phyloP scores from a whole-genome alignment of 202 grass and related monocot genomes.

The Bolboschoenoplectus hybrid region DNA sequence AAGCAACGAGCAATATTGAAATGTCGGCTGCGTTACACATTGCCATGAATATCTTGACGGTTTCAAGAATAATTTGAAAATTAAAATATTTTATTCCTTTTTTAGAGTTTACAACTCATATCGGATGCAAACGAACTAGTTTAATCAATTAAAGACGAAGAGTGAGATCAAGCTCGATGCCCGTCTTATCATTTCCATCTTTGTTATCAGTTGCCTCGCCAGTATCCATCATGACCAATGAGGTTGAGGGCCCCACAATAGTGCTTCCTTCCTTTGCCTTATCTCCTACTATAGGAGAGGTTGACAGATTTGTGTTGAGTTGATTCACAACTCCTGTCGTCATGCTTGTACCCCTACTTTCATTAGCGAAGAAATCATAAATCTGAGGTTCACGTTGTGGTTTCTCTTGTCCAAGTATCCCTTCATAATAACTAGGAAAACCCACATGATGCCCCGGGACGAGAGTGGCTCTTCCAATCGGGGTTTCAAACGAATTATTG shows the following conservation, averaged over 20 bases:
- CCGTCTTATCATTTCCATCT: not conserved
- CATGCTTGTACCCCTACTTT: not conserved
- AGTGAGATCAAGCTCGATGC: conserved; percentile 27
- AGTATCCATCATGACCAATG: not conserved
- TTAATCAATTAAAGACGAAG: conserved; percentile 30
- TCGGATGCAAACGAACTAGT: not conserved
- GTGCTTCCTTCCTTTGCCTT: not conserved
- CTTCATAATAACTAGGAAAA: not conserved
- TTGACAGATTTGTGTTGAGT: not conserved
- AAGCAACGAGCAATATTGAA: conserved; percentile 11
- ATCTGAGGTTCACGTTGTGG: not conserved
- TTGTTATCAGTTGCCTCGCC: not conserved
- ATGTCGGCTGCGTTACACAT: too few relatives aligned
- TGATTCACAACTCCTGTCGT: not conserved
- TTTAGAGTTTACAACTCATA: not conserved
- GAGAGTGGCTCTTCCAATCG: not conserved
- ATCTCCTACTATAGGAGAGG: not conserved
- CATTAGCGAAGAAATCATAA: conserved; percentile 12
- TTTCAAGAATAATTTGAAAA: conserved; percentile 1
- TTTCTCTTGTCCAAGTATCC: not conserved
- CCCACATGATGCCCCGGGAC: not conserved
- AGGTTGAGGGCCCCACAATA: not conserved
- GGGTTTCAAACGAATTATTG: not conserved
- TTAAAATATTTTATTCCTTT: not conserved
- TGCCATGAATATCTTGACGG: not conserved